A percentile compares a stretch with the other conserved stretches of the same genome.
These are phyloP conservation scores for Saururus chinensis DNA, from an alignment of 164 flowering plant species.

Conservation along the genomic window DNA sequence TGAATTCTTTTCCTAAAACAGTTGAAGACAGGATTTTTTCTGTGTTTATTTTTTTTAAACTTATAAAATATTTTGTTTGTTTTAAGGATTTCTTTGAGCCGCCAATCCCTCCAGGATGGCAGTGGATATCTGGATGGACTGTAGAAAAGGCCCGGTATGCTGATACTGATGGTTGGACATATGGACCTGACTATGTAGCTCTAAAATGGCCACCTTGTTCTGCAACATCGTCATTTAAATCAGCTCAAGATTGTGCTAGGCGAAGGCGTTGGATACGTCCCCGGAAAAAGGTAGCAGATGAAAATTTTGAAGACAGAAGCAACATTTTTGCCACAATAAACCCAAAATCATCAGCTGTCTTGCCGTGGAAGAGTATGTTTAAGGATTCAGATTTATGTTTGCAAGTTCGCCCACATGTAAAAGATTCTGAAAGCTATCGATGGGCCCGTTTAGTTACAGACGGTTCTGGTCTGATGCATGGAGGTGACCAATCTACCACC, in stretches of 20 bases:
- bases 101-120: constrained; percentile 60
- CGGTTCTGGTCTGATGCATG: constrained; percentile 31
- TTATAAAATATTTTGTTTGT: constrained; percentile 9
- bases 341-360: constrained; percentile 63
- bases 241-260: constrained; percentile 45
- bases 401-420: constrained; percentile 65
- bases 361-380: constrained; percentile 77
- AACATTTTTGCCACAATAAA: constrained; percentile 23
- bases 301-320: constrained; percentile 8
- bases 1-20: no score
- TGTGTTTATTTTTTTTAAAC: background rate
- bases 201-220: constrained; percentile 62
- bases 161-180: constrained; percentile 78
- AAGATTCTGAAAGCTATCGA: constrained; percentile 32
- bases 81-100: constrained; percentile 72
- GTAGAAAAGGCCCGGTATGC: constrained; percentile 50
- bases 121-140: constrained; percentile 60
- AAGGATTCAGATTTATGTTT: constrained; percentile 53
- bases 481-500: constrained; percentile 36
- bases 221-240: constrained; percentile 33
- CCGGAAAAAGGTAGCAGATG: constrained; percentile 28
- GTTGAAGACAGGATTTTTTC: background rate
- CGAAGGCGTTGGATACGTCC: constrained; percentile 70
- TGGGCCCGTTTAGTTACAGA: constrained; percentile 60
- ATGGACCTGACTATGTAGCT: constrained; percentile 53